Percentiles rank a stretch among this genome's conserved stretches.
Conservation (phyloP, 2,329 filamentous ascomycete genomes). For the Ceratocystis albifundus region DNA sequence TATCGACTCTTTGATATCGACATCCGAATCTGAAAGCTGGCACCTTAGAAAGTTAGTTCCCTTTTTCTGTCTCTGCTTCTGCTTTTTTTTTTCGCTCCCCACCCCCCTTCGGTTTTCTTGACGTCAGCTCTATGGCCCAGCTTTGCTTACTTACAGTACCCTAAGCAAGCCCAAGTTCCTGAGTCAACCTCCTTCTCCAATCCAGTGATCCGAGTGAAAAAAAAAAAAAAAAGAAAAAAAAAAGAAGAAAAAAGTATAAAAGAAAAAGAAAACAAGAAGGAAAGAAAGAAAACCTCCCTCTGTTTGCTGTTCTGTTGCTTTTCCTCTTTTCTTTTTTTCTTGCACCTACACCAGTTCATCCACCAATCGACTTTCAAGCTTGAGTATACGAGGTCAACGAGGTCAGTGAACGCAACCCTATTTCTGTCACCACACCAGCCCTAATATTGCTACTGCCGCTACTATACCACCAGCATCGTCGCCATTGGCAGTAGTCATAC, state of each 20-base stretch:
- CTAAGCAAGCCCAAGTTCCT: background rate
- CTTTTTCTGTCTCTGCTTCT: background rate
- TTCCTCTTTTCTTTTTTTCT: background rate
- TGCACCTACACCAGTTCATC: background rate
- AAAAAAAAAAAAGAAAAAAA: background rate
- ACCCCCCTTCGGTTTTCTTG: background rate
- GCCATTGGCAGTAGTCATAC: background rate
- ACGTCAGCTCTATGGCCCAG: background rate
- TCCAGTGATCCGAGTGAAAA: background rate
- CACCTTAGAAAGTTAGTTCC: background rate
- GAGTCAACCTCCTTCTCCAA: background rate
- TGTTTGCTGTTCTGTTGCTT: too few relatives aligned
- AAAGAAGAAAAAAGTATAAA: background rate
- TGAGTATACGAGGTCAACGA: slow-evolving; percentile 10
- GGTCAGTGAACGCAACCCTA: background rate
- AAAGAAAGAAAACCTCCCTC: background rate
- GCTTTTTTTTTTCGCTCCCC: background rate
- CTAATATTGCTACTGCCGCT: background rate
- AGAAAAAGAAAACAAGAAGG: too few relatives aligned
- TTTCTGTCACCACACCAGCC: background rate
- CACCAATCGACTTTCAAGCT: background rate
- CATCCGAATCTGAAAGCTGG: background rate
- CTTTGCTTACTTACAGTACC: background rate
- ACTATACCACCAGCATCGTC: background rate
- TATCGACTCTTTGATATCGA: slow-evolving; percentile 1